Base-by-base conservation (phyloP, 768 basidiomycete species). In the Leccinum incarnatum region DNA sequence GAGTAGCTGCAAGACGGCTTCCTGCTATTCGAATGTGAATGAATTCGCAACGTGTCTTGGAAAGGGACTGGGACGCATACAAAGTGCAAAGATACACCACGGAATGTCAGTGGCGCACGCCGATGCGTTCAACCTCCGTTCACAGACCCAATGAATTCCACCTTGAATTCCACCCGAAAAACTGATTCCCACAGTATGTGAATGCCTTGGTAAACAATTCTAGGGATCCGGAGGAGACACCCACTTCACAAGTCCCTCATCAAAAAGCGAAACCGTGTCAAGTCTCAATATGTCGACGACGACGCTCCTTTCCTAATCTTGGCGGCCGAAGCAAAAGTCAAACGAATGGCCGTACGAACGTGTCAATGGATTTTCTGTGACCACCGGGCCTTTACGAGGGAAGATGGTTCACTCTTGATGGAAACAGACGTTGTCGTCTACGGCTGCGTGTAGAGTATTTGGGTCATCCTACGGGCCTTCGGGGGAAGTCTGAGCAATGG, bases 271-370 rank as follows among this genome's bases (percentile, higher is more conserved):
- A 37, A 4, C 37, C 17, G 17, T 37, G 37, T 37, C 37, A 17
- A 21, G 9, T 0, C 17, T 32, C 8, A 14, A 17, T 1, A n/a
- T 8, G 30, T 25, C 30, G 5, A 14, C 2, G 49, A 1, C 9
- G 23, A 27, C 4, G 10, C 10, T 17, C 32, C 23, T 19, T 51
- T 55, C 60, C 63, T 51, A 55, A 30, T 55, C n/a, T 60, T 77
- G 46, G 55, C 81, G 83, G 69, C 81, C 78, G 25, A 85, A 71
- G 17, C 55, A 62, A 59, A 59, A 65, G 6, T 40, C 17, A 37
- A 69, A 67, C 3, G 52, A 50, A 15, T 57, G 30, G 4, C 11
- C 23, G 1, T 21, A 25, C 34, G 0, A 32, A 29, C 29, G 4
- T 27, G 6, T n/a, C 15, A 5, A 11, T 6, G 4, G 0, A 36